These are phyloP conservation scores for Artomyces pyxidatus DNA, from an alignment of 768 basidiomycete genomes.

Conservation along the genomic window DNA sequence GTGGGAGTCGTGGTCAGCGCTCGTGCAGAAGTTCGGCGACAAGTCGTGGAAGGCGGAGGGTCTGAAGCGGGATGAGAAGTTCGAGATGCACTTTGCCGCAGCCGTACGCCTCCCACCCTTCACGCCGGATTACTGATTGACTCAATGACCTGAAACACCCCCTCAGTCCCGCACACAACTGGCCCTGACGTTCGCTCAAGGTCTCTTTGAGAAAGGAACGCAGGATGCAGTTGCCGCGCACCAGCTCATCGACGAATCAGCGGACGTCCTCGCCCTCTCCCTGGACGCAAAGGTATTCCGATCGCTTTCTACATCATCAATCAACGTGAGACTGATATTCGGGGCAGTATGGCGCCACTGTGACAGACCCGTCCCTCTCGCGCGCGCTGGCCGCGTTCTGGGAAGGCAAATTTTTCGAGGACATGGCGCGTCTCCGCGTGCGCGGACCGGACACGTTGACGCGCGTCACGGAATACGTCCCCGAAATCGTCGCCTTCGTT, in stretches of 20 bases:
- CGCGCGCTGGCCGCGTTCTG: conserved; percentile 77
- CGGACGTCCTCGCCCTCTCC: conserved; percentile 65
- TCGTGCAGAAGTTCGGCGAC: conserved; percentile 40
- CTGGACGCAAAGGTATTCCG: conserved; percentile 65
- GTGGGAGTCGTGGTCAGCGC: conserved; percentile 41
- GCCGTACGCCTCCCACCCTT: conserved; percentile 66
- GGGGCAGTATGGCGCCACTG: conserved; percentile 61
- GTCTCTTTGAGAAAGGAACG: conserved; percentile 33
- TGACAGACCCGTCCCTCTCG: conserved; percentile 83
- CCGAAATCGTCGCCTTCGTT: conserved; percentile 88
- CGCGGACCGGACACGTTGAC: conserved; percentile 86
- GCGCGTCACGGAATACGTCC: conserved; percentile 94
- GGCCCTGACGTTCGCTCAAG: conserved; percentile 46
- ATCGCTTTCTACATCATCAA: conserved; percentile 2
- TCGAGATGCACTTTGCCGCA: conserved; percentile 77
- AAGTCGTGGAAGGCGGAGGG: conserved; percentile 62
- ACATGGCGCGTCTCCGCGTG: conserved; percentile 86
- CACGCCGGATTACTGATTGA: too few species aligned
- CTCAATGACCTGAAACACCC: too few species aligned
- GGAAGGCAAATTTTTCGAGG: conserved; percentile 85
- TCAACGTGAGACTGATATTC: conserved; percentile 8
- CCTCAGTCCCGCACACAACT: conserved; percentile 39
- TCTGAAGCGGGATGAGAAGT: conserved; percentile 81
- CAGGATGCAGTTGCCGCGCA: conserved; percentile 37
- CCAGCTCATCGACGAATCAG: conserved; percentile 60